Evolutionary conservation across 1,284 basidiomycete species (phyloP), one percentile per base, ranked within the genome.

Genomic region (Jaminaea rosea): DNA sequence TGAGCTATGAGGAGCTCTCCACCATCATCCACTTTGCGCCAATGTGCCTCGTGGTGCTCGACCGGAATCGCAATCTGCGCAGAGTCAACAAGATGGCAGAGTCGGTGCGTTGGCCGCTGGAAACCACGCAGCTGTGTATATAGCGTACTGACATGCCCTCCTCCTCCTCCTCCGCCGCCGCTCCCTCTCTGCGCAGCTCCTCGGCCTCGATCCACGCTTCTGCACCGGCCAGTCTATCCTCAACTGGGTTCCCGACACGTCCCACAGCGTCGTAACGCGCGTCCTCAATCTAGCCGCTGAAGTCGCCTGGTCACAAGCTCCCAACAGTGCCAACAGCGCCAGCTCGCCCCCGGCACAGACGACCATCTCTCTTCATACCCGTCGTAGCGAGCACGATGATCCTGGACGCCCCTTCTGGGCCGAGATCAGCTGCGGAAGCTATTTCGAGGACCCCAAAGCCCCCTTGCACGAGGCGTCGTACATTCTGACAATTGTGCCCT

Each of bases 1-100:
- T 42, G 39, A 23, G 39, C 19, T 11, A 42, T 15, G 39, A 42
- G 19, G 39, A 42, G 39, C 39, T 42, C 17, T 42, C 39, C 13
- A 24, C 19, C 15, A 42, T 42, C 39, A 23, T 69, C 48, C 67
- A 69, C 47, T 69, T 69, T 56, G 65, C 67, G 47, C 67, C 67
- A 28, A 52, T 59, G 15, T 61, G 63, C 19, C 56, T 67, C 29
- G 39, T 67, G 36, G 67, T 69, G 5, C 56, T 69, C 34, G 67
- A 69, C 44, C 49, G 58, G 31, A 65, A 60, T 29, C 47, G 65
- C 13, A 57, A 56, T 21, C 53, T 69, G 26, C 57, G 63, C 26
- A 61, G 67, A 59, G 59, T 67, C 59, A 69, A 69, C 37, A 53
- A 59, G 27, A 56, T 65, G 7, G 64, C 63, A 41, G 67, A 69